These are phyloP conservation scores for Cotoneaster glaucophyllus DNA, from an alignment of 306 rosid species.

Conservation along the genomic window DNA sequence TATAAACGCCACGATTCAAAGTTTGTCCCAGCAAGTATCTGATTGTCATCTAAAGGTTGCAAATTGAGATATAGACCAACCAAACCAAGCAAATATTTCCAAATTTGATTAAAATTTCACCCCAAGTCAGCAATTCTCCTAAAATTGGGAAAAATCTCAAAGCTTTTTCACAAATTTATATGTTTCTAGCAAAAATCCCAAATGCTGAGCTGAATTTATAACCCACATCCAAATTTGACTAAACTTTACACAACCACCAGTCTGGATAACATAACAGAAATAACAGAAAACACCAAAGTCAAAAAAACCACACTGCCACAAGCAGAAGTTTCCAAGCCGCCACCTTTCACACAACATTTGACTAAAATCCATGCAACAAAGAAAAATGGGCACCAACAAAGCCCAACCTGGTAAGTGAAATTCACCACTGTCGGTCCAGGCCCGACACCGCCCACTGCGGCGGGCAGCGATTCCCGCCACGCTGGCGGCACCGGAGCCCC, in stretches of 20 bases:
- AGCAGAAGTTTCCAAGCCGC: background rate
- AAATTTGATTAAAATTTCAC: constrained; percentile 3
- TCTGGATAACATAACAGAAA: background rate
- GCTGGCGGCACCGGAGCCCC: constrained; percentile 38
- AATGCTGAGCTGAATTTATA: background rate
- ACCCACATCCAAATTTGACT: background rate
- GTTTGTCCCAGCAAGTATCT: background rate
- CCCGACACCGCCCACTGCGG: constrained; percentile 42
- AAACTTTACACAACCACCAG: constrained; percentile 1
- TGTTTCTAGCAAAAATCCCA: background rate
- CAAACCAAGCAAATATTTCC: constrained; percentile 1
- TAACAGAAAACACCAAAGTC: constrained; percentile 15
- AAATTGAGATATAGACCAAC: background rate
- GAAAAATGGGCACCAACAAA: background rate
- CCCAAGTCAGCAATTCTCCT: background rate
- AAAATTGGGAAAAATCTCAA: background rate
- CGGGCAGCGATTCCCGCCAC: constrained; percentile 41
- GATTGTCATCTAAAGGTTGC: background rate
- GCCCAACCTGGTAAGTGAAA: constrained; percentile 76
- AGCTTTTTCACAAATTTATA: background rate
- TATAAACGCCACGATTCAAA: background rate
- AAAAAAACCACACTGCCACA: constrained; percentile 2
- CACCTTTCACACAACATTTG: background rate
- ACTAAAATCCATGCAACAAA: constrained; percentile 9
- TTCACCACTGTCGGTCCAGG: constrained; percentile 77